These are phyloP conservation scores for Thelonectria discophora DNA, from an alignment of 2,329 filamentous ascomycete species.

Conservation along the genomic window DNA sequence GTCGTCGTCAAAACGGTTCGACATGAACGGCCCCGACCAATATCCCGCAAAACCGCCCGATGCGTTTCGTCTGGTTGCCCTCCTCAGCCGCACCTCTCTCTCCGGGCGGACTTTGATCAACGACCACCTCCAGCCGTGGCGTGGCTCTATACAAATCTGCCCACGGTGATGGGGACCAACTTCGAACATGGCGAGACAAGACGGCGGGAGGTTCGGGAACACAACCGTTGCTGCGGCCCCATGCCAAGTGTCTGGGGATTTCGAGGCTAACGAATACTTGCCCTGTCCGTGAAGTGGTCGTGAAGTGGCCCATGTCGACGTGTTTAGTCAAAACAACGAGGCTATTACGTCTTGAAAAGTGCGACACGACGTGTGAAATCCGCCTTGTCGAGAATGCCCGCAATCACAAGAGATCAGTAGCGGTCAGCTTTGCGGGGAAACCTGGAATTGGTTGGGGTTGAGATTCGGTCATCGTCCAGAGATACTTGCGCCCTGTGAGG, in stretches of 20 bases:
- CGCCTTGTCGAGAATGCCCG: slow-evolving; percentile 26
- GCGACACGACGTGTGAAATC: slow-evolving; percentile 32
- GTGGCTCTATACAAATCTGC: slow-evolving; percentile 21
- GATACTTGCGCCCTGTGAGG: neutral
- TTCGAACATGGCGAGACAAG: slow-evolving; percentile 18
- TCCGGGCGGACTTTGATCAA: neutral
- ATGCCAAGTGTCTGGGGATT: slow-evolving; percentile 35
- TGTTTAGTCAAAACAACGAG: slow-evolving; percentile 38
- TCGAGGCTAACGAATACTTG: slow-evolving; percentile 31
- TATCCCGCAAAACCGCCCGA: slow-evolving; percentile 2
- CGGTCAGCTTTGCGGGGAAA: slow-evolving; percentile 41
- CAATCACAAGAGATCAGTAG: slow-evolving; percentile 22
- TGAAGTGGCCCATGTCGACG: slow-evolving; percentile 23
- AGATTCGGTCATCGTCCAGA: slow-evolving; percentile 17
- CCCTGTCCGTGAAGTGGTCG: slow-evolving; percentile 17
- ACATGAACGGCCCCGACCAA: neutral
- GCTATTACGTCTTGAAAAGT: slow-evolving; percentile 41
- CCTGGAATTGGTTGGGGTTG: slow-evolving; percentile 37
- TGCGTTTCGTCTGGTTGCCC: neutral
- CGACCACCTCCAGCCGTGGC: slow-evolving; percentile 2
- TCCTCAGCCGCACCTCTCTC: neutral
- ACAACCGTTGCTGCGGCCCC: slow-evolving; percentile 27
- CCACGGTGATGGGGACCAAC: slow-evolving; percentile 4
- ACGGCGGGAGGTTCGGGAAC: slow-evolving; percentile 35
- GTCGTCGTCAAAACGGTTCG: neutral